Evolutionary conservation across 1,284 basidiomycete genomes (phyloP), one percentile per base, ranked within the genome.

Genomic region (Apiotrichum akiyoshidainum): DNA sequence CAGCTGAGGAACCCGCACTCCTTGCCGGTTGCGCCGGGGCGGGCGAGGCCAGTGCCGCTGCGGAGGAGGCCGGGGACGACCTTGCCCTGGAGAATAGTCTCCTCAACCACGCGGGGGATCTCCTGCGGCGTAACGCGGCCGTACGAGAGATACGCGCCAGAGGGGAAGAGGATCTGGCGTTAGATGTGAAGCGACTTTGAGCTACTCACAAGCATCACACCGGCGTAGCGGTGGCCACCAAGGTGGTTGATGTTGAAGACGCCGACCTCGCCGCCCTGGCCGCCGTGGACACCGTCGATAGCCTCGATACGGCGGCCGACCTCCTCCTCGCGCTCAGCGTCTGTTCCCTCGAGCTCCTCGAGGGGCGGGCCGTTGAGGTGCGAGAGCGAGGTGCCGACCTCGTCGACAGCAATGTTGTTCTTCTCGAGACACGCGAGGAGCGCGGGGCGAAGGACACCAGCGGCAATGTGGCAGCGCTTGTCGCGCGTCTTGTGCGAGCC

Each of bases 401-500:
- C 70, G 60, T 79, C 78, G 39, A 78, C 69, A 4, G 63, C 40
- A 56, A 77, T 71, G 41, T 69, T 69, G 60, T 77, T 69, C 46
- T 70, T 62, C n/a, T 66, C 66, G 16, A 78, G 65, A 13, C 68
- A 66, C 11, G 65, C 64, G 52, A 70, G 59, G 3, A 77, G 57
- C 1, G 71, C 77, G 8, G 72, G 67, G 73, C 91, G 87, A 35
- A 97, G 84, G 60, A 91, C 83, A 4, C 89, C 87, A 5, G 92
- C 90, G 8, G 89, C 86, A 53, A 96, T 87, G 47, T 84, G 84
- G 76, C 93, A 97, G 55, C 90, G 84, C 73, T 92, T 93, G 78
- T 96, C 93, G 53, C 92, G 82, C 66, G 84, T 85, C 79, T 92
- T 92, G 78, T 96, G 93, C 2, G 92, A 94, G 75, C 92, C 91